Evolutionary conservation across 495 filamentous ascomycete genomes (phyloP), one percentile per base, ranked within the genome.

Genomic region (Hypoxylon perforatum): DNA sequence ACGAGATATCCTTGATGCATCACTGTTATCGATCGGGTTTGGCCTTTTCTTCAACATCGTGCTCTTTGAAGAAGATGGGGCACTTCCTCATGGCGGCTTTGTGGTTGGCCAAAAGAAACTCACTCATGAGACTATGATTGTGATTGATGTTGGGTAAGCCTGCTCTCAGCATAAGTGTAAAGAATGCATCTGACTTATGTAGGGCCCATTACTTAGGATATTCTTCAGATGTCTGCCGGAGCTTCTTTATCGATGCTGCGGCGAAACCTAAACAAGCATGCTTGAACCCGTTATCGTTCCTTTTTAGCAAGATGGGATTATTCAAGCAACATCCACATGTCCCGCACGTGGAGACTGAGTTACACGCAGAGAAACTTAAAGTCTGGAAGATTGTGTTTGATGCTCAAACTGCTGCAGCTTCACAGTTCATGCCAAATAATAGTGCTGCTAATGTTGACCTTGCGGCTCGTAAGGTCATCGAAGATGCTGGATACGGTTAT

Each of bases 21-120:
- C 82, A 4, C 59, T 86, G 41, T 68, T 75, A 4, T 79, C 80
- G 5, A 74, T 76, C 22, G 83, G 83, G 0, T 67, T 86, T 56
- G 74, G 80, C 4, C 81, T 80, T 0, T 86, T 86, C 73, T 86
- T 86, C 57, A 78, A 86, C 64, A 85, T 86, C 47, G 84, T 86
- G 10, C 75, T 85, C 10, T 87, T 87, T 61, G 81, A 85, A 44
- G 82, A 85, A 61, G 75, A 85, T 62, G 84, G 82, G 0, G 79
- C 82, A 0, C 77, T 84, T 33, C 83, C 84, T 5, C 83, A 87
- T 51, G 84, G 85, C 0, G 84, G 83, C 14, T 72, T 73, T 48
- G 79, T 81, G 4, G 79, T 82, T 58, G 83, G 83, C 1, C 69
- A 60, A 3, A 86, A 84, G 67, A 75, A 77, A 18, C 65, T 85